Conservation (phyloP, 164 flowering plant species). For the Amborella trichopoda region DNA sequence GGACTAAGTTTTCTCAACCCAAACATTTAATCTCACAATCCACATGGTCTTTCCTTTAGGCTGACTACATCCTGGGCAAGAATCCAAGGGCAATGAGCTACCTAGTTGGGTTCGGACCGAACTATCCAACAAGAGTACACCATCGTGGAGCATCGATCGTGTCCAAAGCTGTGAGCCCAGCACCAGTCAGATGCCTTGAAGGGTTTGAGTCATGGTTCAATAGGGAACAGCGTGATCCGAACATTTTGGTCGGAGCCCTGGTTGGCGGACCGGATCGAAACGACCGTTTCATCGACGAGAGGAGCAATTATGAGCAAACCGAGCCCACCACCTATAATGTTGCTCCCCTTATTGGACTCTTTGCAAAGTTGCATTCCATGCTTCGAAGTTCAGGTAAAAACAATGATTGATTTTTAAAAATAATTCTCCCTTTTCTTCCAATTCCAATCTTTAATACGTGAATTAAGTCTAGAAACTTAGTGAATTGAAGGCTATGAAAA, state of each 20-base stretch:
- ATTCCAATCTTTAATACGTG: too few species aligned
- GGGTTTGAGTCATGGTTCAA: constrained; percentile 75
- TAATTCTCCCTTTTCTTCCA: too few species aligned
- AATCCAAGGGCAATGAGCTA: constrained; percentile 78
- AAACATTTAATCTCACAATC: too few species aligned
- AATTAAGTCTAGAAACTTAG: too few species aligned
- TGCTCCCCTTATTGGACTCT: constrained; percentile 77
- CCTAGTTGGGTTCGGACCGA: constrained; percentile 61
- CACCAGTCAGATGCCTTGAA: constrained; percentile 43
- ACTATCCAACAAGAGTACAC: constrained; percentile 57
- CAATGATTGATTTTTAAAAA: too few species aligned
- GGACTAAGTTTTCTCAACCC: too few species aligned
- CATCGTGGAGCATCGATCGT: constrained; percentile 80
- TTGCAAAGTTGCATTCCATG: constrained; percentile 43
- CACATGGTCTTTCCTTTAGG: constrained; percentile 23
- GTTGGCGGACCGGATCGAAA: constrained; percentile 76
- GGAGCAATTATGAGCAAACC: constrained; percentile 56
- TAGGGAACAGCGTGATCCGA: constrained; percentile 43
- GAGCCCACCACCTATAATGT: constrained; percentile 62
- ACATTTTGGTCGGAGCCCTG: constrained; percentile 57
- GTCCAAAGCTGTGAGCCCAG: constrained; percentile 17
- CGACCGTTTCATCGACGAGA: constrained; percentile 46
- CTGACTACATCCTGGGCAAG: constrained; percentile 86
- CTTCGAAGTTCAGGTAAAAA: constrained; percentile 14
- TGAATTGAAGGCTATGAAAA: too few species aligned